These are phyloP conservation scores for Hawksworthiomyces lignivorus DNA, from an alignment of 2,329 filamentous ascomycete species.

Conservation along the genomic window DNA sequence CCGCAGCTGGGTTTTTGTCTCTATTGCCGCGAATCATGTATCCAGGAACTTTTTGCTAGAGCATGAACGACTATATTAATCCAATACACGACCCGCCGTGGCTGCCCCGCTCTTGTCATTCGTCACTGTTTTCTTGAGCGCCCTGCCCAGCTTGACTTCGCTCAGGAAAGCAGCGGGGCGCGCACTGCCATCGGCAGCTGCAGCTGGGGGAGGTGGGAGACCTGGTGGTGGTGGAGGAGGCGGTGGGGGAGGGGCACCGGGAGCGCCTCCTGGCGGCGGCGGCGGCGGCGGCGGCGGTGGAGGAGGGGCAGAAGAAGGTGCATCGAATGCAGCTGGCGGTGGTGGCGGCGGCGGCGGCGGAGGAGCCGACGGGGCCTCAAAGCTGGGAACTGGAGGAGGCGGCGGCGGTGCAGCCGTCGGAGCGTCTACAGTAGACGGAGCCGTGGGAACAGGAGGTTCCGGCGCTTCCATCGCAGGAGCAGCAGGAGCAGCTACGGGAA, in stretches of 20 bases:
- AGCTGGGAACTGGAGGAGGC: slow-evolving; percentile 18
- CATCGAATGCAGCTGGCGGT: slow-evolving; percentile 14
- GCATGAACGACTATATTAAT: slow-evolving; percentile 25
- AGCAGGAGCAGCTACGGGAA: slow-evolving; percentile 18
- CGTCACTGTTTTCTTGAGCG: slow-evolving; percentile 80
- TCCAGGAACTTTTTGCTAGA: background rate
- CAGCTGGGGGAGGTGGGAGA: slow-evolving; percentile 30
- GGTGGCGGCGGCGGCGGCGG: slow-evolving; percentile 21
- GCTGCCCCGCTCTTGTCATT: slow-evolving; percentile 73
- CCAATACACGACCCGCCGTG: slow-evolving; percentile 68
- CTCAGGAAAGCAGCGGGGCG: slow-evolving; percentile 61
- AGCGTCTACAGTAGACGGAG: slow-evolving; percentile 17
- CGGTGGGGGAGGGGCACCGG: slow-evolving; percentile 26
- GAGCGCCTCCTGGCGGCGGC: slow-evolving; percentile 27
- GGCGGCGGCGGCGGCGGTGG: slow-evolving; percentile 31
- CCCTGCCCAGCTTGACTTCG: slow-evolving; percentile 73
- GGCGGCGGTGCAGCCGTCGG: slow-evolving; percentile 12
- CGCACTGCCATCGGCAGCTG: slow-evolving; percentile 32
- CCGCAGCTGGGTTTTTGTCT: too few species aligned
- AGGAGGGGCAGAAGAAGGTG: slow-evolving; percentile 19
- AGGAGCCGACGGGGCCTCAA: slow-evolving; percentile 21
- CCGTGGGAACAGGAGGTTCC: slow-evolving; percentile 24
- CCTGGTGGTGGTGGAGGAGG: slow-evolving; percentile 34
- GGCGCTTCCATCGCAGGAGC: slow-evolving; percentile 23
- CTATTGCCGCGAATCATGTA: too few species aligned